A percentile compares a stretch with the other conserved stretches of the same genome.
phyloP scores from a whole-genome alignment of 257 asterid genomes.

The Solanum chilense region DNA sequence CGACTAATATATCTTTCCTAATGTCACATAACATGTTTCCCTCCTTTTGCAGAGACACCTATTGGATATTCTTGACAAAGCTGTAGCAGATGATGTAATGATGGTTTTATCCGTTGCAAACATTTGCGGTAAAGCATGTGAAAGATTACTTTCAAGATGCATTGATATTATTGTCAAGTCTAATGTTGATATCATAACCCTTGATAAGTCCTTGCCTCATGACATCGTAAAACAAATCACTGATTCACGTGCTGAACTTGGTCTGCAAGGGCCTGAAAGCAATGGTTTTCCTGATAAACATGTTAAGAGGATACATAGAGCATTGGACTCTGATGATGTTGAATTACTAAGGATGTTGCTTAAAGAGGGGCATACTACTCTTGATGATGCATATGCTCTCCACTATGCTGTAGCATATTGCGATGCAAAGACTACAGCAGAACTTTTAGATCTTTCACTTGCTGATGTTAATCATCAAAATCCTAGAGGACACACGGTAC shows the following conservation, averaged over 20 bases:
- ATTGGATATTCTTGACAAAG: slow-evolving; percentile 61
- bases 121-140: slow-evolving; percentile 45
- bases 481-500: slow-evolving; percentile 79
- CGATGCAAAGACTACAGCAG: slow-evolving; percentile 81
- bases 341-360: slow-evolving; percentile 85
- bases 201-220: slow-evolving; percentile 65
- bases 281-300: slow-evolving; percentile 57
- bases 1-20: background rate
- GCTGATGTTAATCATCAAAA: slow-evolving; percentile 79
- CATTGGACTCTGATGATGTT: slow-evolving; percentile 92
- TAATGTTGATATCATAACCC: slow-evolving; percentile 68
- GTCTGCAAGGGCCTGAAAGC: slow-evolving; percentile 38
- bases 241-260: slow-evolving; percentile 44
- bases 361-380: slow-evolving; percentile 71
- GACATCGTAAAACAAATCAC: slow-evolving; percentile 52
- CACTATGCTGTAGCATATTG: slow-evolving; percentile 97
- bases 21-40: background rate
- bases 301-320: slow-evolving; percentile 83
- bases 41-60: slow-evolving; percentile 48
- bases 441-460: slow-evolving; percentile 83
- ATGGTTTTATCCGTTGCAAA: slow-evolving; percentile 63
- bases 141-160: slow-evolving; percentile 46
- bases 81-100: slow-evolving; percentile 65
- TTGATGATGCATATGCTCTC: slow-evolving; percentile 81
- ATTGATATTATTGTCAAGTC: slow-evolving; percentile 70